Evolutionary conservation across 306 rosid genomes (phyloP), one percentile per base, ranked within the genome.

Genomic region (Casuarina glauca): DNA sequence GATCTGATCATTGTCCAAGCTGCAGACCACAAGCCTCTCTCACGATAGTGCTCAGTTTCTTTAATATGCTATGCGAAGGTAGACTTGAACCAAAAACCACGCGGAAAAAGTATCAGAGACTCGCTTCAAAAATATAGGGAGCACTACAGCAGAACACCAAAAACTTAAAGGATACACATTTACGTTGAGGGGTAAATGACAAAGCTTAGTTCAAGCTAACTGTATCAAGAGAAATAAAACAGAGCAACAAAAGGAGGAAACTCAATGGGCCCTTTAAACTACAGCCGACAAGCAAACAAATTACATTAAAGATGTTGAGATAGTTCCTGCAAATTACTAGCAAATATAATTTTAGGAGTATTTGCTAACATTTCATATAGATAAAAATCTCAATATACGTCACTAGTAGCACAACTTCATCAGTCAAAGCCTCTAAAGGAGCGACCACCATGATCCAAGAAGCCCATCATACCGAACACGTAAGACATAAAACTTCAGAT

Each of bases 371-470:
- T 60, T 43, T 15, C 73, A 73, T 7, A 76, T 17, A 69, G 77
- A 68, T 52, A 74, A 44, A 78, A 80, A 41, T 48, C 49, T 68
- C 20, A 86, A 79, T 48, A 60, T 9, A 78, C 54, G 48, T 46
- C 79, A 77, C 88, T 64, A 80, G 51, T 51, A 57, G 76, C 76
- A 89, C 82, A 83, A 60, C 80, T 84, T 66, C 80, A 78, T 87
- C 96, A 91, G 93, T 95, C 97, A 88, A 89, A 87, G 95, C 98
- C 95, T 90, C 93, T 52, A 78, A 85, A 84, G 86, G 84, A 67
- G 86, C 87, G 74, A 73, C 81, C 81, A 75, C 63, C 78, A 76
- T 71, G 77, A 77, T 85, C 87, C 84, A 84, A 87, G 91, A 88
- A 94, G 95, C 96, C 90, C 87, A 79, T 92, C 97, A 92, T 84